Base-by-base conservation (phyloP, 148 eudicot species). In the Fagopyrum esculentum region DNA sequence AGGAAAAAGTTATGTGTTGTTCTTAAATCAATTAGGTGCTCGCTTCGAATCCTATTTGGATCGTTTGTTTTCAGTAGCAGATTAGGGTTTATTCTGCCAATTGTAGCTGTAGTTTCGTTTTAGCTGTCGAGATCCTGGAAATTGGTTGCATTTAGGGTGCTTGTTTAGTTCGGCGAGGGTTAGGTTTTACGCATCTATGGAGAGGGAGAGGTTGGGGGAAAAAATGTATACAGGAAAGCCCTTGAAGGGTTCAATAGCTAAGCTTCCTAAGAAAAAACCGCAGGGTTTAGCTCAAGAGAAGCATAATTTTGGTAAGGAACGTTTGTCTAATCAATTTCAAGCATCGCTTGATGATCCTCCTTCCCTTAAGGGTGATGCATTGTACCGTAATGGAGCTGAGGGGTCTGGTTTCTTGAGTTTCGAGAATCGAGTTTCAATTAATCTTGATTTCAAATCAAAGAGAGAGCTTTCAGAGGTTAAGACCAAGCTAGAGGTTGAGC, bases 401-500 rank as follows among this genome's bases (percentile, higher is more conserved):
- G 87, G 81, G 54, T 70, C 43, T 13, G 93, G 86, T 47, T 78
- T 84, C 60, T 69, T 56, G 51, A 78, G 82, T 73, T 84, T 72
- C 69, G 93, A 80, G 77, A 84, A 78, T 77, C 84, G 81, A 35
- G 86, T 87, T 72, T 79, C 84, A 29, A 84, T 94, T 48, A 86
- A 78, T 82, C 85, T 94, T 75, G 77, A 82, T 6, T 83, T 73
- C 48, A 88, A 82, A 79, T 83, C 97, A 9, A 91, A 90, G 89
- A 81, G 85, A 75, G 97, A 91, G 82, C 84, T 79, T 81, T 76
- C 77, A 73, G 93, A 91, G 63, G 72, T 88, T 22, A 73, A 86
- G 85, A 85, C 86, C 76, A 88, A 82, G 87, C 87, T 94, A 47
- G 85, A 89, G 82, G 76, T 77, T 30, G 98, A 94, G 84, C 90